A percentile compares a stretch with the other conserved stretches of the same genome.
Conservation (phyloP, 805 yeast species). For the Metschnikowia dekortorum region DNA sequence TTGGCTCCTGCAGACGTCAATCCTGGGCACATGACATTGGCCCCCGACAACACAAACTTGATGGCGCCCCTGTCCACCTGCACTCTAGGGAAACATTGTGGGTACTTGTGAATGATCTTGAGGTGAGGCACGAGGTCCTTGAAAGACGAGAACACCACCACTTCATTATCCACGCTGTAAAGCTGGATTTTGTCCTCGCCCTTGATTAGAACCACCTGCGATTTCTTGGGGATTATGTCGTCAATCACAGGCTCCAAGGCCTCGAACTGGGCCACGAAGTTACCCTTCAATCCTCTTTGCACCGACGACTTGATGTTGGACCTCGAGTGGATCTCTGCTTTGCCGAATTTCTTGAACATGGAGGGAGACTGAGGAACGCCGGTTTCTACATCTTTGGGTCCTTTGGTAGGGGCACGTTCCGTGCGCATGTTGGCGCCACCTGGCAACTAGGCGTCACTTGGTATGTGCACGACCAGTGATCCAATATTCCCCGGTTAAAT, state of each 20-base stretch:
- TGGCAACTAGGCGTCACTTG: too few species aligned
- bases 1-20: constrained; percentile 80
- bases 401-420: constrained; percentile 1
- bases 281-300: constrained; percentile 81
- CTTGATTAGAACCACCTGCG: constrained; percentile 72
- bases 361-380: not conserved
- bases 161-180: constrained; percentile 67
- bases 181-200: constrained; percentile 87
- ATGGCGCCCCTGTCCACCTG: constrained; percentile 96
- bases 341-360: constrained; percentile 64
- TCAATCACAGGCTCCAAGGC: constrained; percentile 73
- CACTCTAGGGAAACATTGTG: constrained; percentile 77
- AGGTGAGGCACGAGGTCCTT: constrained; percentile 76
- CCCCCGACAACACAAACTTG: constrained; percentile 91
- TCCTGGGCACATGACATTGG: constrained; percentile 96
- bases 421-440: not conserved
- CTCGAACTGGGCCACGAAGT: constrained; percentile 70
- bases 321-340: constrained; percentile 84
- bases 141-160: constrained; percentile 75
- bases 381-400: not conserved
- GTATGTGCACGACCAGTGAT: too few species aligned
- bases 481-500: too few species aligned
- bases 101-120: constrained; percentile 73
- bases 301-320: constrained; percentile 91
- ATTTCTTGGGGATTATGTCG: constrained; percentile 81